Evolutionary conservation across 140 eudicot genomes (phyloP).

Genomic region (Artemisia princeps): DNA sequence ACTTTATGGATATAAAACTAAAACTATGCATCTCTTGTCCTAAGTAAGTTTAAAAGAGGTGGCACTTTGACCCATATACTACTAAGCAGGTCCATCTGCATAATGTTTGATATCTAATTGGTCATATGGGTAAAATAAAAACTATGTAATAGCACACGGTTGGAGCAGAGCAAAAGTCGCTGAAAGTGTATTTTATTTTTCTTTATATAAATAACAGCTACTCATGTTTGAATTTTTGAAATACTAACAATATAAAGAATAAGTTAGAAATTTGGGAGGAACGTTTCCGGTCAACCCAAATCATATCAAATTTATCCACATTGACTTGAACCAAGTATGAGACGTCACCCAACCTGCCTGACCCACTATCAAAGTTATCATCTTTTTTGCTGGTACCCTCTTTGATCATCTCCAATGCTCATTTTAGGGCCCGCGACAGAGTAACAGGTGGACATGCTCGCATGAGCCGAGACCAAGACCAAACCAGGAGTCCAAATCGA

Average conservation of each 20-base stretch:
- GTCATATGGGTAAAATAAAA: no score
- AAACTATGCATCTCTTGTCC: conserved; percentile 4
- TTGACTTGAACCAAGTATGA: not conserved
- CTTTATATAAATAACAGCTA: no score
- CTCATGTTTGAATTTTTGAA: no score
- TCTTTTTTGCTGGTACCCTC: not conserved
- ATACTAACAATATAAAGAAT: no score
- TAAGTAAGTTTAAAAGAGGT: not conserved
- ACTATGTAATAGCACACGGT: no score
- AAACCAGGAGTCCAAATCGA: conserved; percentile 32
- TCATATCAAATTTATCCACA: not conserved
- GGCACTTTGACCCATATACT: no score
- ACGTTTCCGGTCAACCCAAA: not conserved
- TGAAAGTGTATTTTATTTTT: no score
- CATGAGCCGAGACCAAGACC: conserved; percentile 20
- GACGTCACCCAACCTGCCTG: not conserved
- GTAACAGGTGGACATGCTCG: conserved; percentile 12
- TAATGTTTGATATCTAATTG: not conserved
- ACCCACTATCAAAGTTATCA: not conserved
- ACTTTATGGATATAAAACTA: not conserved
- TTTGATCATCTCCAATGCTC: conserved; percentile 6
- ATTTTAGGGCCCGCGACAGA: conserved; percentile 25
- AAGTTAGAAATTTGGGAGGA: not conserved
- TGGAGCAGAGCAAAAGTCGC: no score
- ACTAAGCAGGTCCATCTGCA: no score